Conservation (phyloP, 2,329 filamentous ascomycete genomes). For the Magnaporthales sp. region DNA sequence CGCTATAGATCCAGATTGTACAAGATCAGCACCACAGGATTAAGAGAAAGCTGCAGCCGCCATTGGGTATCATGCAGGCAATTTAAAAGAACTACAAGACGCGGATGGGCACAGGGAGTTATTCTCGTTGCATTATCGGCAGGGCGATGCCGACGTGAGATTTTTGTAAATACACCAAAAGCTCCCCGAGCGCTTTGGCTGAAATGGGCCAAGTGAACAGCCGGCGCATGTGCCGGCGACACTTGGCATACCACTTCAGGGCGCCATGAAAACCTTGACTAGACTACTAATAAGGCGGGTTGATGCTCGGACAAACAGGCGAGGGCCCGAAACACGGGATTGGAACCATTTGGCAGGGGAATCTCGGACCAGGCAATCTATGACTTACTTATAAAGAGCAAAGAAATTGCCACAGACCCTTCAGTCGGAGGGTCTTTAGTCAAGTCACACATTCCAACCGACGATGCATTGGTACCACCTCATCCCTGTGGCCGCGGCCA, state of each 20-base stretch:
- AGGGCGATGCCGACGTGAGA: neutral
- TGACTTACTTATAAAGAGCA: neutral
- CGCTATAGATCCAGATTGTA: neutral
- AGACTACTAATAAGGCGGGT: neutral
- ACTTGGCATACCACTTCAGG: neutral
- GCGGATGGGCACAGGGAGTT: neutral
- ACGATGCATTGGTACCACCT: neutral
- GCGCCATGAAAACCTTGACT: neutral
- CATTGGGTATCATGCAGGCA: neutral
- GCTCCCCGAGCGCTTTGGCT: neutral
- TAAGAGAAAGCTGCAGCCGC: neutral
- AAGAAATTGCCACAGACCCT: neutral
- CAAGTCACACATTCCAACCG: neutral
- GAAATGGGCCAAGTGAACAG: neutral
- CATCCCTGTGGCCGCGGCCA: neutral
- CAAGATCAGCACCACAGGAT: neutral
- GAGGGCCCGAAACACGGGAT: neutral
- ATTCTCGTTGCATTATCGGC: neutral
- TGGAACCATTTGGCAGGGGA: neutral
- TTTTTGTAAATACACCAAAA: neutral
- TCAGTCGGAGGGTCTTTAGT: neutral
- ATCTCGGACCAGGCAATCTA: neutral
- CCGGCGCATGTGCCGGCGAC: neutral
- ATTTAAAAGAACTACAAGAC: neutral
- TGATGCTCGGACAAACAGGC: neutral